Conservation (phyloP, 257 asterid species). For the Solanum pinnatisectum region DNA sequence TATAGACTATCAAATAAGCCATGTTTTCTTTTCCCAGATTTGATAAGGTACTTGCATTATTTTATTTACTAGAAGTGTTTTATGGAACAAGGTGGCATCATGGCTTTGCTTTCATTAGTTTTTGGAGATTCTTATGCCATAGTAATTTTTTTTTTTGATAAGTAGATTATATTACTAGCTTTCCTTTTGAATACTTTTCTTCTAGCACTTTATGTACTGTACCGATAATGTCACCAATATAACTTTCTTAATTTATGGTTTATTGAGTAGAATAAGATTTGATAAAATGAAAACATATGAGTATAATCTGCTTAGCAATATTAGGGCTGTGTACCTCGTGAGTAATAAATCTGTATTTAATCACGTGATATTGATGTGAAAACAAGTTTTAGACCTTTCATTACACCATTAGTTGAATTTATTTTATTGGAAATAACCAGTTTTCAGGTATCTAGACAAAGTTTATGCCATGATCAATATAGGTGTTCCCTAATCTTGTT, state of each 20-base stretch:
- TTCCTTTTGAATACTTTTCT: not conserved
- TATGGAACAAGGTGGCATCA: not conserved
- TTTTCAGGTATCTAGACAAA: not conserved
- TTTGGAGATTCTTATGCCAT: not conserved
- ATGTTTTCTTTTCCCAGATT: not conserved
- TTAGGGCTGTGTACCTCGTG: not conserved
- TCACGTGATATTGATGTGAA: not conserved
- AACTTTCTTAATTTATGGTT: not conserved
- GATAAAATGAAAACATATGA: not conserved
- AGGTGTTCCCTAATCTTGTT: not conserved
- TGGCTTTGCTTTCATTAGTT: not conserved
- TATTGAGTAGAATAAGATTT: not conserved
- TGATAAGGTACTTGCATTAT: not conserved
- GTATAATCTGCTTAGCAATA: not conserved
- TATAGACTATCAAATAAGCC: not conserved
- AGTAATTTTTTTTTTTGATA: not conserved
- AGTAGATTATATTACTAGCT: not conserved
- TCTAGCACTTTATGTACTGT: not conserved
- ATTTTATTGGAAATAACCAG: not conserved
- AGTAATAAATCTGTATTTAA: not conserved
- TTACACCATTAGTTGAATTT: not conserved
- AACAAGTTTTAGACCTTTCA: not conserved
- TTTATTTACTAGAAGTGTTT: not conserved
- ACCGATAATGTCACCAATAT: not conserved
- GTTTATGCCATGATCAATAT: constrained; percentile 2